Base-by-base conservation (phyloP, 2,329 filamentous ascomycete genomes). In the Cercospora sp. region DNA sequence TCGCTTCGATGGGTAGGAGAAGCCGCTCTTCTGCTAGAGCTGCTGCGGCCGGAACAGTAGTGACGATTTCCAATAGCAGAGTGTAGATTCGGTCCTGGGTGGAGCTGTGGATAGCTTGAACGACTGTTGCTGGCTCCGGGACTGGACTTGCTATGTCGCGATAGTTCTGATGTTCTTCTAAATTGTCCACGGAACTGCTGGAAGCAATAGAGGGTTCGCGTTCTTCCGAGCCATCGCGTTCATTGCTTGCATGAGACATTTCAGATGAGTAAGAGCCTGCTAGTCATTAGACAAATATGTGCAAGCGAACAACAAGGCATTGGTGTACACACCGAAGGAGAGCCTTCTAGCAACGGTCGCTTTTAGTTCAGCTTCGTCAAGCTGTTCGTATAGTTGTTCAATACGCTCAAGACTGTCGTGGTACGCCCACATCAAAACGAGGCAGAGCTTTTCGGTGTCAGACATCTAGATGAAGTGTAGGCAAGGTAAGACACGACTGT, bases 11-110 rank as follows among this genome's bases (percentile, higher is more conserved):
- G 9, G 45, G 60, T 0, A 55, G 2, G 12, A 55, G 61, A 26
- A 63, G 61, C 10, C 61, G 48, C 7, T 55, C n/a, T 26, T 63
- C 42, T 53, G 42, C 42, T 20, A 63, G 45, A 2, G 61, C 42
- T 55, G 18, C 3, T 2, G 61, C 61, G n/a, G 61, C 61, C 1
- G 61, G 61, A 7, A 63, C 28, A 4, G 61, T 63, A 18, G 42
- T 63, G 0, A 63, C 61, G 0, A 63, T 36, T 12, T 63, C 61
- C 12, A 63, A 3, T 7, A 63, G 48, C 45, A 57, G 18, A 4
- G 45, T 57, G n/a, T 39, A 36, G 3, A 63, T 5, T 31, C 61
- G 42, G 23, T 55, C 45, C 3, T 20, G 28, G 4, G 12, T 9
- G 26, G 61, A 16, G 13, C 16, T 8, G 45, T 55, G 61, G 7